Evolutionary conservation across 2,329 filamentous ascomycete genomes (phyloP).

Genomic region (Cytospora leucostoma): DNA sequence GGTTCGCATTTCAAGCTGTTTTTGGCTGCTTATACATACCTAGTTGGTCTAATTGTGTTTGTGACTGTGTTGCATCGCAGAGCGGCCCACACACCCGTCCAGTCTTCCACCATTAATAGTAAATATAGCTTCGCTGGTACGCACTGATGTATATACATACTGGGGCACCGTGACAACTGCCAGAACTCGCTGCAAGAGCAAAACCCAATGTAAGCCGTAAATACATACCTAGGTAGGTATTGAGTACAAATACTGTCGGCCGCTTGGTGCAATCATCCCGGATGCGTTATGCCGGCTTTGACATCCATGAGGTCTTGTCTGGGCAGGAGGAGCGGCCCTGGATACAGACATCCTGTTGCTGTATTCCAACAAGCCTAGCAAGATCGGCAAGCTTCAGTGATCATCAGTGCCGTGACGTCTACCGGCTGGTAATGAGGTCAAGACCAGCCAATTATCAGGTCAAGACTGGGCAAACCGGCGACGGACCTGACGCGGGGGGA

Average conservation of each 20-base stretch:
- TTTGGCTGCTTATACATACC: no score
- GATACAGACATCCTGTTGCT: neutral
- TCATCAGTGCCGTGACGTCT: conserved; percentile 4
- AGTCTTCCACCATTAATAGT: no score
- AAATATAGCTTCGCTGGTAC: no score
- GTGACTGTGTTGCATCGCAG: conserved; percentile 14
- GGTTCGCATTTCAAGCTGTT: no score
- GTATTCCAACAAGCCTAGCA: neutral
- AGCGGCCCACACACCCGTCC: conserved; percentile 5
- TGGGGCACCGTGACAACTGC: no score
- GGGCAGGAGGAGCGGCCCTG: neutral
- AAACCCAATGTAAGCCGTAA: no score
- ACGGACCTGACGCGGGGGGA: neutral
- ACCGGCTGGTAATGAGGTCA: conserved; percentile 5
- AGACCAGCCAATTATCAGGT: conserved; percentile 14
- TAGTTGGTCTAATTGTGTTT: conserved; percentile 1
- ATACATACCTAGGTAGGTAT: no score
- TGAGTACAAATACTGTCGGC: conserved; percentile 8
- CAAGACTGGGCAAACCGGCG: neutral
- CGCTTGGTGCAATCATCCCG: conserved; percentile 9
- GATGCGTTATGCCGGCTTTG: conserved; percentile 13
- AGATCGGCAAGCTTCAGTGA: conserved; percentile 14
- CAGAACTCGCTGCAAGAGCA: no score
- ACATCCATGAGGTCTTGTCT: neutral
- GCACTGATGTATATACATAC: no score